Evolutionary conservation across 73 alveolate genomes (phyloP), one percentile per base, ranked within the genome.

Genomic region (Symbiodinium pilosum): DNA sequence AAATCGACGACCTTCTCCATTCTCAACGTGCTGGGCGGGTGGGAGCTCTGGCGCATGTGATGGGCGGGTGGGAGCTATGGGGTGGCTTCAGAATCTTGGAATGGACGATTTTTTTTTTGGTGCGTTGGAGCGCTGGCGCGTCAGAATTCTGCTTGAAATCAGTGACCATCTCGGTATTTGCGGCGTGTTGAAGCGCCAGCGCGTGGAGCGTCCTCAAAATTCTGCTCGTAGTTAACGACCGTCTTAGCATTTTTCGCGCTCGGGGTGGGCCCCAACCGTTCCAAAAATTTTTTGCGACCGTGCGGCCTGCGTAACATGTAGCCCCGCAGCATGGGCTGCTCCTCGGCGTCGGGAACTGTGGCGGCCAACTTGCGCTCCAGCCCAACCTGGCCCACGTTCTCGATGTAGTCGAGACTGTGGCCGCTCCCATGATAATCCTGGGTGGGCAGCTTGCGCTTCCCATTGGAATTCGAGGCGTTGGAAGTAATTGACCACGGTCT

Each of bases 361-460:
- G 86, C 86, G 47, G 86, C 12, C 47, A 73, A 3, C 86, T 73
- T 73, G 86, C 32, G 86, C 86, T 73, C 32, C 86, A 73, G 86
- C 28, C 86, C 86, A 44, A 73, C 43, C 20, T 18, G 43, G 47
- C 32, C 86, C 11, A 44, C 47, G 28, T 73, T 14, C 34, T 73
- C 34, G 32, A 73, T 43, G 86, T 73, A 73, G 86, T 73, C 32
- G 47, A 73, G 26, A 21, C 86, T 73, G 86, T 73, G 86, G 86
- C 86, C 86, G 86, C 86, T 73, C 8, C 86, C 86, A n/a, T 73
- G 86, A 21, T 73, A 73, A 3, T 43, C 86, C 86, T 73, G 86
- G 21, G 86, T 73, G 18, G 47, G 28, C 43, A 30, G 7, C 86
- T 73, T 73, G 86, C 86, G 86, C 43, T 73, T 73, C 32, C 86